Percentiles rank a stretch among this genome's conserved stretches.
Evolutionary conservation across 768 basidiomycete genomes (phyloP).

Genomic region (Pisolithus orientalis): DNA sequence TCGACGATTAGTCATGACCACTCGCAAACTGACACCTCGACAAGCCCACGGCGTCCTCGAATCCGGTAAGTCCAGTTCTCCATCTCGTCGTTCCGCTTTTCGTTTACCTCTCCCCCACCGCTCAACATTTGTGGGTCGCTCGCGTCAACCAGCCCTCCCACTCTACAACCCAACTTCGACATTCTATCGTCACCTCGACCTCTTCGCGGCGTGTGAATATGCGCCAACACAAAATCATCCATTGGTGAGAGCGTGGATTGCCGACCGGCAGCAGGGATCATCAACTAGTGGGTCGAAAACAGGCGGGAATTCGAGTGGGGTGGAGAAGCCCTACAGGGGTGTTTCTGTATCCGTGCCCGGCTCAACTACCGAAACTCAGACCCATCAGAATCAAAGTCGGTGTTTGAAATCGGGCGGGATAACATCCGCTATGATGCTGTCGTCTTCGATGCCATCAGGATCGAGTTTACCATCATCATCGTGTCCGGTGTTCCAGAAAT

Average conservation of each 20-base stretch:
- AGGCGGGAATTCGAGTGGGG: too few relatives aligned
- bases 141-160: conserved; percentile 36
- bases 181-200: conserved; percentile 42
- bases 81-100: not conserved
- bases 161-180: conserved; percentile 44
- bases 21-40: conserved; percentile 30
- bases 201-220: conserved; percentile 38
- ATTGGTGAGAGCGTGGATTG: conserved; percentile 34
- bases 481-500: too few relatives aligned
- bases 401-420: too few relatives aligned
- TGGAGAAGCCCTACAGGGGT: too few relatives aligned
- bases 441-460: too few relatives aligned
- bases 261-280: conserved; percentile 10
- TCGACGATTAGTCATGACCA: conserved; percentile 39
- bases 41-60: conserved; percentile 38
- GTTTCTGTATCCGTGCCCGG: too few relatives aligned
- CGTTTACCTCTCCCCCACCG: not conserved
- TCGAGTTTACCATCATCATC: too few relatives aligned
- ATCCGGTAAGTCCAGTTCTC: conserved; percentile 29
- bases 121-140: too few relatives aligned
- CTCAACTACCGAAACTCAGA: too few relatives aligned
- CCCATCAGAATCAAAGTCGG: too few relatives aligned
- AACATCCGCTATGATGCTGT: too few relatives aligned
- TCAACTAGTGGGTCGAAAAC: too few relatives aligned
- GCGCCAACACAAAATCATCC: conserved; percentile 35